Evolutionary conservation across 2,329 filamentous ascomycete genomes (phyloP).

Genomic region (Exophiala spinifera): DNA sequence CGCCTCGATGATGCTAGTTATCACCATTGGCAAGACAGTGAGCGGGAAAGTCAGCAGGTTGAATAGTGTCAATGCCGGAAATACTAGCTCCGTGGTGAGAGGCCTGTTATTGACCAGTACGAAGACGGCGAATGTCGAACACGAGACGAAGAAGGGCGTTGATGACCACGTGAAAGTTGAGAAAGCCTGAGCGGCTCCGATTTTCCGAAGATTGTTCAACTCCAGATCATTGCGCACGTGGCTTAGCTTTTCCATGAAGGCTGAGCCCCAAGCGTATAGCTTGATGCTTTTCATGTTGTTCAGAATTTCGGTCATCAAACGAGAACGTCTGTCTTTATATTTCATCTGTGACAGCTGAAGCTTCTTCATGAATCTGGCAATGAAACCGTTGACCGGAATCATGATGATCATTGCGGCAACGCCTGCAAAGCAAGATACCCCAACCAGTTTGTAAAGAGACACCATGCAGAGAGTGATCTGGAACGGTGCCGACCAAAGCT

Average conservation of each 20-base stretch:
- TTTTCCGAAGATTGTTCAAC: constrained; percentile 90
- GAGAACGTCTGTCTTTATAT: constrained; percentile 92
- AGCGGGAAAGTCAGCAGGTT: constrained; percentile 94
- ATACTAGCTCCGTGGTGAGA: constrained; percentile 90
- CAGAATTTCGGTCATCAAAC: constrained; percentile 93
- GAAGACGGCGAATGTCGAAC: constrained; percentile 91
- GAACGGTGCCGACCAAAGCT: constrained; percentile 94
- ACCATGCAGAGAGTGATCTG: constrained; percentile 95
- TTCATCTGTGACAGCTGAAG: constrained; percentile 98
- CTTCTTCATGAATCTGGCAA: constrained; percentile 88
- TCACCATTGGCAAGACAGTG: constrained; percentile 93
- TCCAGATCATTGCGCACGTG: constrained; percentile 94
- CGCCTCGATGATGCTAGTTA: constrained; percentile 92
- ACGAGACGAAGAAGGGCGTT: constrained; percentile 95
- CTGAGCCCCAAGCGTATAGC: constrained; percentile 93
- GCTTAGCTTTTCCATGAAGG: constrained; percentile 97
- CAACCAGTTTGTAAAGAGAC: constrained; percentile 92
- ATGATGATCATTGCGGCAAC: constrained; percentile 94
- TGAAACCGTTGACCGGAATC: constrained; percentile 92
- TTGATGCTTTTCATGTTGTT: constrained; percentile 99
- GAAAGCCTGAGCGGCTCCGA: constrained; percentile 87
- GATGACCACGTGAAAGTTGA: constrained; percentile 98
- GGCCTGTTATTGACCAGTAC: constrained; percentile 78
- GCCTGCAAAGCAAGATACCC: constrained; percentile 91
- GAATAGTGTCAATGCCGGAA: constrained; percentile 88